A percentile compares a stretch with the other conserved stretches of the same genome.
Evolutionary conservation across 805 yeast genomes (phyloP).

Genomic region (Isabelozyma heimii): DNA sequence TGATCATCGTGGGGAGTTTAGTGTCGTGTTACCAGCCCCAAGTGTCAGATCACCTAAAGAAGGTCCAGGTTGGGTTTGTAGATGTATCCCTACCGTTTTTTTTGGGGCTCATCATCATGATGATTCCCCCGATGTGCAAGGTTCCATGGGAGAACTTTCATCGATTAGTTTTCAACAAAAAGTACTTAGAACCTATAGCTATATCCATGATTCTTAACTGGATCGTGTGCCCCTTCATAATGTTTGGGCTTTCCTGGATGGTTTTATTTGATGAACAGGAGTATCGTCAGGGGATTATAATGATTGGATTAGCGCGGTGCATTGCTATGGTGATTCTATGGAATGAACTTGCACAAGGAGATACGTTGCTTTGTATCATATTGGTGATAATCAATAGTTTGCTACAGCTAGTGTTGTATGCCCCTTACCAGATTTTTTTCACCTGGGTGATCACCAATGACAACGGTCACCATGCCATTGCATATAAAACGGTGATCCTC

Average conservation of each 20-base stretch:
- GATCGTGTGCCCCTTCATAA: constrained; percentile 54
- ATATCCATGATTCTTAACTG: constrained; percentile 50
- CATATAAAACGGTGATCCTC: constrained; percentile 42
- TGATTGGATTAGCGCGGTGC: constrained; percentile 60
- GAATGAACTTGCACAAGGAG: constrained; percentile 56
- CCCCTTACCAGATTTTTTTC: constrained; percentile 50
- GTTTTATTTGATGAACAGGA: constrained; percentile 46
- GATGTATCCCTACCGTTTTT: constrained; percentile 46
- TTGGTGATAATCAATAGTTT: constrained; percentile 51
- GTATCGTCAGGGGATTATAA: constrained; percentile 52
- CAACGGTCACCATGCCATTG: constrained; percentile 15
- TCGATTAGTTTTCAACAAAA: constrained; percentile 6
- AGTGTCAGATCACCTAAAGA: neutral
- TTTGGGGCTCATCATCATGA: constrained; percentile 52
- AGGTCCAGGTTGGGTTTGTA: constrained; percentile 14
- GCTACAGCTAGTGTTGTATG: constrained; percentile 50
- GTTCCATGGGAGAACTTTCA: constrained; percentile 48
- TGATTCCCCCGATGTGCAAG: constrained; percentile 56
- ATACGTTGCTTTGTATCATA: constrained; percentile 47
- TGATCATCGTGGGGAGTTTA: neutral
- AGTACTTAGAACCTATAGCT: constrained; percentile 23
- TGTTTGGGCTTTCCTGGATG: constrained; percentile 57
- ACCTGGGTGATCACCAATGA: constrained; percentile 40
- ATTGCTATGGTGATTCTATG: constrained; percentile 63
- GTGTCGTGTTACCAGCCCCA: neutral